A percentile compares a stretch with the other conserved stretches of the same genome.
These are phyloP conservation scores for Tulasnella sp. DNA, from an alignment of 768 basidiomycete genomes.

Conservation along the genomic window DNA sequence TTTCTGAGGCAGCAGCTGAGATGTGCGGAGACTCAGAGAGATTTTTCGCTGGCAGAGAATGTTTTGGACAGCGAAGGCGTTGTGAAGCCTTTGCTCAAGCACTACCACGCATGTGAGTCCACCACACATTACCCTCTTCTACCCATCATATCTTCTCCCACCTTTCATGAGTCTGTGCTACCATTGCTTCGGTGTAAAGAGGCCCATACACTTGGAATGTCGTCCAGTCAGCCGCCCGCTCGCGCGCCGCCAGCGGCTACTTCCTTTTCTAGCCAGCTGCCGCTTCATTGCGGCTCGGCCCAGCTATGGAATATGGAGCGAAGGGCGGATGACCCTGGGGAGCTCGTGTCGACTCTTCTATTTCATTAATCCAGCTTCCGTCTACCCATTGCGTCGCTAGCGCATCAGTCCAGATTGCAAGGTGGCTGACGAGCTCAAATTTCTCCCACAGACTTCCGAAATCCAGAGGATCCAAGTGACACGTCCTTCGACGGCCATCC, in stretches of 20 bases:
- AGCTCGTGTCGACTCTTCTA: background rate
- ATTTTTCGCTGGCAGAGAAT: background rate
- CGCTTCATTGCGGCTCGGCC: too few species aligned
- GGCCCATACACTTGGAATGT: too few species aligned
- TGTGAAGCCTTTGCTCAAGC: background rate
- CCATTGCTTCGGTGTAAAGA: too few species aligned
- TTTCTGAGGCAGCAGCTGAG: background rate
- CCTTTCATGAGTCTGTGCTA: too few species aligned
- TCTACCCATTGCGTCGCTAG: background rate
- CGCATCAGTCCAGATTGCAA: background rate
- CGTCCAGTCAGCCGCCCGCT: background rate
- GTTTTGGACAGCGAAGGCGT: background rate
- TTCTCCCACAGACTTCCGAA: conserved; percentile 42
- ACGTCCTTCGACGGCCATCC: conserved; percentile 50
- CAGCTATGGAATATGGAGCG: too few species aligned
- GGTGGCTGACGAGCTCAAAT: background rate
- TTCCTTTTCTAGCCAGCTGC: too few species aligned
- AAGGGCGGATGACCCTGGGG: too few species aligned
- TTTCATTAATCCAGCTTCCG: background rate
- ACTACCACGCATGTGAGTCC: background rate
- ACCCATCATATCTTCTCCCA: background rate
- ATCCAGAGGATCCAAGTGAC: conserved; percentile 52
- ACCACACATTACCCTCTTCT: background rate
- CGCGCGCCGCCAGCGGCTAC: background rate
- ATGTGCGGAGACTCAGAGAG: background rate